Percentiles rank a stretch among this genome's conserved stretches.
These are phyloP conservation scores for Tuber borchii DNA, from an alignment of 495 filamentous ascomycete genomes.

Conservation along the genomic window DNA sequence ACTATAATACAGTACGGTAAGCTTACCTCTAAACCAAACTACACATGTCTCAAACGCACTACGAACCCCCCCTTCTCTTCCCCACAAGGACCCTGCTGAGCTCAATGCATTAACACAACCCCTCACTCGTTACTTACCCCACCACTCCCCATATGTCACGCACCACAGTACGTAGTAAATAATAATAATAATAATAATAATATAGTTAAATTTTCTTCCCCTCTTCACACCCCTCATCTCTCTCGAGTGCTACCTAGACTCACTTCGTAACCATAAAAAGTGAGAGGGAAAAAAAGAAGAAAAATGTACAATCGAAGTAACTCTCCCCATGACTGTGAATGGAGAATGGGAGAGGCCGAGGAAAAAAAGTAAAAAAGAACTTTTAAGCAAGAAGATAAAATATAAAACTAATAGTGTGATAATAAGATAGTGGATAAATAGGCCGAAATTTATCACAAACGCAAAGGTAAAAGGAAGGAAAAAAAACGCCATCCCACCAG, in stretches of 20 bases:
- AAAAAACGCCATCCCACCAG: conserved; percentile 1
- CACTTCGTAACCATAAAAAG: not conserved
- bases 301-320: not conserved
- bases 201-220: not conserved
- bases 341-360: not conserved
- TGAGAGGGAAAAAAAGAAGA: not conserved
- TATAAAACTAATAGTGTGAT: conserved; percentile 2
- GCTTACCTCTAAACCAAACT: not conserved
- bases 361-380: not conserved
- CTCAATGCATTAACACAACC: not conserved
- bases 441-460: not conserved
- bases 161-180: not conserved
- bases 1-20: too few species aligned
- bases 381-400: not conserved
- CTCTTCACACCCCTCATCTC: not conserved
- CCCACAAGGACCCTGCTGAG: too few species aligned
- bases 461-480: not conserved
- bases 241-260: not conserved
- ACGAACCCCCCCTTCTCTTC: not conserved
- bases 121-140: too few species aligned
- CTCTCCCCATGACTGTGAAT: not conserved
- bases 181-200: not conserved
- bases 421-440: not conserved
- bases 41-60: not conserved
- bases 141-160: not conserved